Base-by-base conservation (phyloP, 257 asterid genomes). In the Scutellaria minor region DNA sequence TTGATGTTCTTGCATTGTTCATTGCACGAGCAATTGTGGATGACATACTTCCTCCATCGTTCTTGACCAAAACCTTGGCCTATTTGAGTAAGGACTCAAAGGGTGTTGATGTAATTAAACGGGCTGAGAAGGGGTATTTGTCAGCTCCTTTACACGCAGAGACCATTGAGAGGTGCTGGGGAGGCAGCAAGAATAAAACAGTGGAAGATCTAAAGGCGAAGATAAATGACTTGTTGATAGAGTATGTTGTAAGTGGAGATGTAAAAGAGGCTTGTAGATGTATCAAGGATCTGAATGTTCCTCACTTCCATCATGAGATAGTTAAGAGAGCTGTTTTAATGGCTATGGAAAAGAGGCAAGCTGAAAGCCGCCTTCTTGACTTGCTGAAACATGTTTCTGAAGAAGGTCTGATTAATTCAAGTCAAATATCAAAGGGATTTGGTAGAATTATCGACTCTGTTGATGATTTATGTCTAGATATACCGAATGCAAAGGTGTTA, bases 1-100 rank as follows among this genome's bases (percentile, higher is more conserved):
- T 95, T 2, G 98, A 95, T 66, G 80, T 95, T 61, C 89, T 95
- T n/a, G 98, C 98, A 1, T 37, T 95, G 72, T 95, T 95, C 82
- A 78, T 92, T 12, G 96, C 98, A 14, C 87, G 98, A 54, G 97
- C 99, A 4, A 87, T 92, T 18, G 97, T 95, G 5, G 99, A 90
- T 56, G 99, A 95, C 68, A 90, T 90, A 65, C 97, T 95, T 27
- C 95, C 98, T 15, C 98, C 98, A 11, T 90, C 96, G 1, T 92
- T 95, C 79, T 74, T 95, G 75, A 81, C 88, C 48, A 95, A 87
- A 70, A 86, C 87, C 12, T 62, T 77, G 66, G 79, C 84, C 6
- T 69, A 70, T 57, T 74, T 95, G 39, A 83, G 86, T 39, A 73
- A 66, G 24, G 88, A 86, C 13, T 88, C 96, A 0, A 95, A 87